A percentile compares a stretch with the other conserved stretches of the same genome.
These are phyloP conservation scores for Sphagnum tenellum DNA, from an alignment of 225 moss, liverwort and hornwort genomes.

Conservation along the genomic window DNA sequence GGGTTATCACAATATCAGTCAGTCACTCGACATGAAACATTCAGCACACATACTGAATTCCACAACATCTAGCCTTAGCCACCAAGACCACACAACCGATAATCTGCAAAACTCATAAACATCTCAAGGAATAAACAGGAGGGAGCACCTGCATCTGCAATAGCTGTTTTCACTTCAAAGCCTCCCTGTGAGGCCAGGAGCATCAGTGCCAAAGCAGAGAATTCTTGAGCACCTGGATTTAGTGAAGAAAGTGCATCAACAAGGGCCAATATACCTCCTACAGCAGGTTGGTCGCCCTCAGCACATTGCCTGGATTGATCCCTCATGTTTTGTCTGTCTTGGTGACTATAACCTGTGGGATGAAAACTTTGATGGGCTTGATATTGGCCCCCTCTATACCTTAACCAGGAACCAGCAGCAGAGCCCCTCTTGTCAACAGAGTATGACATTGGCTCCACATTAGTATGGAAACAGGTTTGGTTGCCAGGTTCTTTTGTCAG, in stretches of 20 bases:
- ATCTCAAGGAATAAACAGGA: neutral
- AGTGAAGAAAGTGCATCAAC: constrained; percentile 57
- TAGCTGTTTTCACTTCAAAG: constrained; percentile 55
- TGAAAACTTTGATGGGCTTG: constrained; percentile 4
- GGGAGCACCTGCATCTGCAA: constrained; percentile 38
- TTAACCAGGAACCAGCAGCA: constrained; percentile 1
- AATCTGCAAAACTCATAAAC: too few relatives aligned
- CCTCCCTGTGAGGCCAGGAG: constrained; percentile 79
- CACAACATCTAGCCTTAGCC: too few relatives aligned
- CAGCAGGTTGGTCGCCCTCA: constrained; percentile 40
- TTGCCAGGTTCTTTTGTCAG: constrained; percentile 3
- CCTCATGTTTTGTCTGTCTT: constrained; percentile 11
- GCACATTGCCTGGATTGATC: constrained; percentile 11
- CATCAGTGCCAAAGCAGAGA: constrained; percentile 66
- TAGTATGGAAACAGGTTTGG: constrained; percentile 1
- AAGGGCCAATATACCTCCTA: constrained; percentile 41
- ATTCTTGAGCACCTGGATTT: constrained; percentile 81
- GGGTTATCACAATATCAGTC: too few relatives aligned
- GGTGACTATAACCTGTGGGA: neutral
- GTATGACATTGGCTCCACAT: constrained; percentile 4
- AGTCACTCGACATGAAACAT: too few relatives aligned
- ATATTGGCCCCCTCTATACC: constrained; percentile 3
- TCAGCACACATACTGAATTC: too few relatives aligned
- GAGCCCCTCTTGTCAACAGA: constrained; percentile 8
- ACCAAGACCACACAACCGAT: too few relatives aligned